Conservation (phyloP, 2,329 filamentous ascomycete species). For the Aspergillus niger region DNA sequence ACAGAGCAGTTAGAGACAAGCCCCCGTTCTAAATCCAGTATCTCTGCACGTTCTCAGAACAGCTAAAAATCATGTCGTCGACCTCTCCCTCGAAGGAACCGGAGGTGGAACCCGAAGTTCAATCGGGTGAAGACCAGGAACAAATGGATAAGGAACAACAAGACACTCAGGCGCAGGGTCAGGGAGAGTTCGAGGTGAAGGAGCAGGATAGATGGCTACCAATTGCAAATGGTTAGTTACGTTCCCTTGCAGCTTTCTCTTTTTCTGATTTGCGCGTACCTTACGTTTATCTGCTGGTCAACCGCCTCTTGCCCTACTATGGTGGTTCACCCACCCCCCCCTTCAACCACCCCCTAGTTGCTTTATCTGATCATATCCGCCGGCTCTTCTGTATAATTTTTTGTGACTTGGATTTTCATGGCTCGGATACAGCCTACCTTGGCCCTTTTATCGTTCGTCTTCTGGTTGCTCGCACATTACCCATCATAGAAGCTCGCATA, state of each 20-base stretch:
- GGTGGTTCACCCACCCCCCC: constrained; percentile 33
- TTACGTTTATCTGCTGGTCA: constrained; percentile 37
- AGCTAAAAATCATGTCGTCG: constrained; percentile 85
- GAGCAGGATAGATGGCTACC: constrained; percentile 99
- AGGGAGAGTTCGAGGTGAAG: constrained; percentile 97
- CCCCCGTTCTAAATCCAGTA: constrained; percentile 37
- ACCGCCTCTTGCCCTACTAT: constrained; percentile 33
- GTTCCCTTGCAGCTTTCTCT: constrained; percentile 40
- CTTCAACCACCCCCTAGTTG: constrained; percentile 28
- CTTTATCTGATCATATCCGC: constrained; percentile 3
- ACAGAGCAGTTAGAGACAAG: constrained; percentile 39
- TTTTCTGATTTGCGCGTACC: constrained; percentile 57
- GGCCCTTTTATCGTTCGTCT: constrained; percentile 10
- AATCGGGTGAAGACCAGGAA: constrained; percentile 88
- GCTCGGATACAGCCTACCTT: not conserved
- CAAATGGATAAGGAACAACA: constrained; percentile 73
- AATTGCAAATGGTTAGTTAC: constrained; percentile 98
- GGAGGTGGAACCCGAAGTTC: constrained; percentile 87
- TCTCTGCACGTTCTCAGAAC: constrained; percentile 38
- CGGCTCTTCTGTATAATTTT: not conserved
- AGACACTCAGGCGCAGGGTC: constrained; percentile 69
- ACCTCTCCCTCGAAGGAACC: constrained; percentile 87
- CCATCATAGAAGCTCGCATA: not conserved
- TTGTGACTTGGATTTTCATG: not conserved
- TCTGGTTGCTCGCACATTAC: not conserved